phyloP scores from a whole-genome alignment of 2,329 filamentous ascomycete genomes.

The Dendrostoma leiphaemia region DNA sequence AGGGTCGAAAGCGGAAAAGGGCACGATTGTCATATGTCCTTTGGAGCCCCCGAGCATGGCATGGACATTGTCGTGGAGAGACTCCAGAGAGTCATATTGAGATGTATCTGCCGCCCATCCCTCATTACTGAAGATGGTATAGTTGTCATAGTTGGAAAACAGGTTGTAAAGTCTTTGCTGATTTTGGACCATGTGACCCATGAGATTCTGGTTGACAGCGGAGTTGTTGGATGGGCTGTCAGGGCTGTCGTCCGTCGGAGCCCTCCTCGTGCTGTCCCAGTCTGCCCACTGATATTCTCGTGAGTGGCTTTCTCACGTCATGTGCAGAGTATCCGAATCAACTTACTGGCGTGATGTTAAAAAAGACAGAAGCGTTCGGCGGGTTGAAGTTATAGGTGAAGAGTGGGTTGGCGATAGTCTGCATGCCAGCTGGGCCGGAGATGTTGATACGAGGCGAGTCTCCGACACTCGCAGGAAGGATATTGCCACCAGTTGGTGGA shows the following conservation, averaged over 20 bases:
- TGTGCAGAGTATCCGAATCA: neutral
- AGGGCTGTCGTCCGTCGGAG: slow-evolving; percentile 40
- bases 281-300: slow-evolving; percentile 46
- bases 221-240: slow-evolving; percentile 58
- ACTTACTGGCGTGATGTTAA: slow-evolving; percentile 55
- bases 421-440: slow-evolving; percentile 53
- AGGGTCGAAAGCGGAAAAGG: slow-evolving; percentile 76
- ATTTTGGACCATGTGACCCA: slow-evolving; percentile 51
- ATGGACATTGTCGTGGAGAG: slow-evolving; percentile 63
- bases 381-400: slow-evolving; percentile 61
- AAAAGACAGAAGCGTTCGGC: slow-evolving; percentile 56
- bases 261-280: slow-evolving; percentile 60
- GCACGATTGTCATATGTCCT: slow-evolving; percentile 69
- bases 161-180: slow-evolving; percentile 66
- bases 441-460: slow-evolving; percentile 43
- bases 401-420: slow-evolving; percentile 60
- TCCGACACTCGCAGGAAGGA: slow-evolving; percentile 47
- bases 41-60: slow-evolving; percentile 54
- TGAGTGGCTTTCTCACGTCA: neutral
- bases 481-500: slow-evolving; percentile 43
- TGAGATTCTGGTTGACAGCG: slow-evolving; percentile 49
- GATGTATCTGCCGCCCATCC: slow-evolving; percentile 51
- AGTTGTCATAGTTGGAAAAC: slow-evolving; percentile 66
- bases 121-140: slow-evolving; percentile 68
- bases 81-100: slow-evolving; percentile 63